Evolutionary conservation across 176 grass and related monocot genomes (phyloP), one percentile per base, ranked within the genome.

Genomic region (Pharus latifolius): DNA sequence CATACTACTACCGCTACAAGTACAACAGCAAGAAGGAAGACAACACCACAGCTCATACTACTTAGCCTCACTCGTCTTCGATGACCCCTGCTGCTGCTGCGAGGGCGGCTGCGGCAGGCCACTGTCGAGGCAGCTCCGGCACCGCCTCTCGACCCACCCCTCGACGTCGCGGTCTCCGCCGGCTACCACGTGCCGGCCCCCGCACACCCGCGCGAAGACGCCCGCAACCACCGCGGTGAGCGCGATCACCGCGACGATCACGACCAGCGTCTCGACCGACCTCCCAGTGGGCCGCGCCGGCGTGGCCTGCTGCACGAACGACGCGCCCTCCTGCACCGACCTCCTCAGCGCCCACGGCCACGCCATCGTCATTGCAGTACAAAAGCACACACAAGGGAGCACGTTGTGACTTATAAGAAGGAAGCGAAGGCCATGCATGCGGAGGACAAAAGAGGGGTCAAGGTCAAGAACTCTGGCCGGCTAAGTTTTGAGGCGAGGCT

Each of bases 51-150:
- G 18, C 60, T 51, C 24, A 16, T 61, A 66, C 75, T 89, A 87
- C 40, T 77, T 85, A n/a, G 54, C 13, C 10, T 76, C 80, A 4
- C 44, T 79, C 16, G 77, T 35, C 75, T 90, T 96, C 5, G 87
- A 54, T 20, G 68, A 10, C 27, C 25, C 43, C 45, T 35, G 53
- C n/a, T 27, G 46, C 25, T 2, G 49, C 31, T 45, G 2, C 1
- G 37, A 16, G 16, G 33, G 2, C n/a, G 64, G 55, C 20, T 72
- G 61, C 10, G 87, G 81, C 51, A 96, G 60, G 3, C 91, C 87
- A 44, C 84, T 67, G 72, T 91, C 91, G 35, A 96, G 91, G 81
- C 91, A 96, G 83, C 40, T 96, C 37, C 78, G 84, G 72, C 91
- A 96, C 29, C 70, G 77, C 6, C 60, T 78, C 60, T 96, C 91